Evolutionary conservation across 441 rosid species (phyloP), one percentile per base, ranked within the genome.

Genomic region (Arabidopsis lyrata): DNA sequence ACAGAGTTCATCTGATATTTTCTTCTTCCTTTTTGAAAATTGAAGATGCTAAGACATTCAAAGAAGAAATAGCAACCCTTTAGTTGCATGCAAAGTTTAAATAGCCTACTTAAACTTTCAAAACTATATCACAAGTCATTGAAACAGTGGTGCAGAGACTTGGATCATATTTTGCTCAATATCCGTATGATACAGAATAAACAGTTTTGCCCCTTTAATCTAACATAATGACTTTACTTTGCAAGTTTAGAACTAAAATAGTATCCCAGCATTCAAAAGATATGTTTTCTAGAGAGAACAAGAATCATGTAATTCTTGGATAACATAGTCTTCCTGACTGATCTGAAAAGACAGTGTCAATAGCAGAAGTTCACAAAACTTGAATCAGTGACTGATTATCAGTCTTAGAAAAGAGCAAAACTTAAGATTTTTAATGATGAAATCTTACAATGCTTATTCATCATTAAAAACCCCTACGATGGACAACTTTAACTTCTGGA

Each of bases 11-110:
- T 16, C 74, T 63, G 97, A 80, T 67, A 93, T 77, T 78, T 80
- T 81, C 86, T 91, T 91, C 86, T 91, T 93, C 80, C 79, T 81
- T 80, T 93, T 89, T 45, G 97, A 89, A 82, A 77, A 93, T 75
- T 83, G 89, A 70, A 78, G 86, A 84, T 93, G 97, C 99, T 96
- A 64, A 42, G 45, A 80, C 77, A 82, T 67, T 62, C 27, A 79
- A 45, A 72, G 67, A 76, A 68, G 49, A 77, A 65, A 8, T 52
- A 32, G 38, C 34, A 72, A 60, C 36, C 45, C n/a, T 36, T 74
- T 63, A 70, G 70, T 72, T 18, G 54, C 54, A 48, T 24, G 41
- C 10, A 67, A 15, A 53, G 62, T 18, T 24, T 36, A 24, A 70
- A 57, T 27, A 39, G 45, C 41, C 38, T 20, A 64, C 65, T 39